Evolutionary conservation across 108 stramenopile genomes (phyloP).

Genomic region (Fragilaria crotonensis): DNA sequence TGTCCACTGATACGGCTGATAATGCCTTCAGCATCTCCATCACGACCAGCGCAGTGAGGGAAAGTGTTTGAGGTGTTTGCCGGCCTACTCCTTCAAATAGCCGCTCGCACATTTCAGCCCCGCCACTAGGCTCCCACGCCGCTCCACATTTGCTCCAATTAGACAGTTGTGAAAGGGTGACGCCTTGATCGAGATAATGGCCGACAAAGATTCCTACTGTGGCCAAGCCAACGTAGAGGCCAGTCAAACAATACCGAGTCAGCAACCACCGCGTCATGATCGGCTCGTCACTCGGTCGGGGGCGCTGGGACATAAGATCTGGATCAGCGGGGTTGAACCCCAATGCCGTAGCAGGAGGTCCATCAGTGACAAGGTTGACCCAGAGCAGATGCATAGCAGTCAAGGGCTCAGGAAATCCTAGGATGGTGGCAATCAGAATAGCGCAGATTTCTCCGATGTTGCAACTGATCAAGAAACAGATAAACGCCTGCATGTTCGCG

Average conservation of each 20-base stretch:
- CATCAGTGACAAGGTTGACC: constrained; percentile 98
- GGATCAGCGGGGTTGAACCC: constrained; percentile 97
- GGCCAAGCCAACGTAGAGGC: constrained; percentile 93
- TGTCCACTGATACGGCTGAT: constrained; percentile 93
- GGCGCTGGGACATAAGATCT: constrained; percentile 78
- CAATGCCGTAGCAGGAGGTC: constrained; percentile 95
- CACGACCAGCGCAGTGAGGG: constrained; percentile 88
- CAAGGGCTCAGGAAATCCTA: constrained; percentile 93
- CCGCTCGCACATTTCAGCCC: constrained; percentile 35
- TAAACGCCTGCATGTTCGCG: constrained; percentile 98
- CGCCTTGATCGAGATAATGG: constrained; percentile 75
- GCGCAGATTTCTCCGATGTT: constrained; percentile 97
- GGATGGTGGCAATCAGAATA: constrained; percentile 85
- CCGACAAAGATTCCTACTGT: constrained; percentile 91
- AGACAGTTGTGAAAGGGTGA: constrained; percentile 28
- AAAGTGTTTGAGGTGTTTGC: constrained; percentile 82
- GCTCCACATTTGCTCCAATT: constrained; percentile 50
- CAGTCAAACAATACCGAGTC: constrained; percentile 89
- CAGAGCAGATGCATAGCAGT: constrained; percentile 98
- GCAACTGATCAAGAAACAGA: constrained; percentile 96
- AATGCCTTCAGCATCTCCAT: constrained; percentile 97
- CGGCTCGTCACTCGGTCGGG: constrained; percentile 88
- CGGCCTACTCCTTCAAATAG: constrained; percentile 78
- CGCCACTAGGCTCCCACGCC: constrained; percentile 36
- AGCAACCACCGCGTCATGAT: constrained; percentile 96